Conservation (phyloP, 2,329 filamentous ascomycete genomes). For the Aspergillus fijiensis region DNA sequence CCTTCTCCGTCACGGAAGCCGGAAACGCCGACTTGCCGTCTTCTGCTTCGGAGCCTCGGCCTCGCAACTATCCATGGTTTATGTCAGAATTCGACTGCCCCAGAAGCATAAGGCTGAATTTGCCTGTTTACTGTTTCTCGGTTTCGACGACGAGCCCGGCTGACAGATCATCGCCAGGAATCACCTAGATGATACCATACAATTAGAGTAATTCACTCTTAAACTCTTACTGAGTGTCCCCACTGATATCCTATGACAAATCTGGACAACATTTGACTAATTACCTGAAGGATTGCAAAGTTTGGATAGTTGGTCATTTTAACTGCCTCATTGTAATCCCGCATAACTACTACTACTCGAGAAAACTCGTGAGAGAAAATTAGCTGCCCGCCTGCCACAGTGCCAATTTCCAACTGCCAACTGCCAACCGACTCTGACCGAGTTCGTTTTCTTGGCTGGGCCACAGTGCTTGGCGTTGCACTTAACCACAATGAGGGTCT, state of each 20-base stretch:
- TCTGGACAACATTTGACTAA: not conserved
- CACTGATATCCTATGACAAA: not conserved
- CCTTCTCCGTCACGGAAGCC: conserved; percentile 3
- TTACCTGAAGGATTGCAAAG: not conserved
- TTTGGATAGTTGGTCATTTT: not conserved
- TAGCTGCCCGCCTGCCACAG: not conserved
- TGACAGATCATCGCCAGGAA: not conserved
- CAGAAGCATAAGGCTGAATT: conserved; percentile 5
- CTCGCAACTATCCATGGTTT: conserved; percentile 3
- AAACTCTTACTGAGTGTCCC: too few relatives aligned
- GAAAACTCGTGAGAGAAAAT: not conserved
- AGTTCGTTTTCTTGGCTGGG: not conserved
- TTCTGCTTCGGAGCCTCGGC: not conserved
- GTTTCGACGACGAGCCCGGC: not conserved
- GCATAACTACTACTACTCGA: not conserved
- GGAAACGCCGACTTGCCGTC: conserved; percentile 15
- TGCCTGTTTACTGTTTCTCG: not conserved
- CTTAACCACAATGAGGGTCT: conserved; percentile 5
- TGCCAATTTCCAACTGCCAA: not conserved
- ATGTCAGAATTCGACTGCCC: not conserved
- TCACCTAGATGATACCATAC: not conserved
- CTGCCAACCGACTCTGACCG: not conserved
- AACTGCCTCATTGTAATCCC: not conserved
- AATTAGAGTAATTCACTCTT: too few relatives aligned
- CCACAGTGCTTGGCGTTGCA: conserved; percentile 4